Evolutionary conservation across 2,329 filamentous ascomycete genomes (phyloP), one percentile per base, ranked within the genome.

Genomic region (Orbilia quercus): DNA sequence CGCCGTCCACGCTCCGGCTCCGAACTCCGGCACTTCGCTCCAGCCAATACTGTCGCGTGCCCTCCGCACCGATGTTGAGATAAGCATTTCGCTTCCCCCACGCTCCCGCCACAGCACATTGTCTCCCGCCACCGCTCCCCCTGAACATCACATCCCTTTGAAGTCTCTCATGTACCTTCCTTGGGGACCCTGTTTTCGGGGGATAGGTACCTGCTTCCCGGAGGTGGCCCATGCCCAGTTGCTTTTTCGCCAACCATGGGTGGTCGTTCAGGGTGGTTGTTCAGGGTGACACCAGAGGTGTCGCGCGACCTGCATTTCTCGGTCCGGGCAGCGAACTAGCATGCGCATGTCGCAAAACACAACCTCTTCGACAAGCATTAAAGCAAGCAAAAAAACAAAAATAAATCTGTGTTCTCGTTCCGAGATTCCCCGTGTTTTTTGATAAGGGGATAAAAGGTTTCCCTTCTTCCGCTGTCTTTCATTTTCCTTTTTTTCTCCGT

Each of bases 11-110:
- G n/a, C n/a, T n/a, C n/a, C n/a, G n/a, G n/a, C n/a, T n/a, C n/a
- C n/a, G n/a, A n/a, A n/a, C n/a, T n/a, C n/a, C n/a, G n/a, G n/a
- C n/a, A n/a, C n/a, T n/a, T n/a, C n/a, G n/a, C n/a, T n/a, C n/a
- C 48, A 34, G 2, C 28, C 23, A 53, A 36, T 36, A 34, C n/a
- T 53, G 48, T 53, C 48, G 48, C 48, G 20, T 53, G 23, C 34
- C 25, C 48, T 18, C 48, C 11, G 36, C 28, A n/a, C 28, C 36
- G 48, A 18, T n/a, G 48, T 53, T 36, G 28, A 20, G n/a, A 34
- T 53, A 53, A 53, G 22, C 48, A 53, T 53, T 53, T 36, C 28
- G 48, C 25, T 9, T 31, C 48, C 48, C 48, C 48, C 48, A 53
- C 48, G 48, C 22, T 16, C 7, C 18, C 48, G 48, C n/a, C n/a